Evolutionary conservation across 2,329 filamentous ascomycete genomes (phyloP).

Genomic region (Pseudogymnoascus sp.): DNA sequence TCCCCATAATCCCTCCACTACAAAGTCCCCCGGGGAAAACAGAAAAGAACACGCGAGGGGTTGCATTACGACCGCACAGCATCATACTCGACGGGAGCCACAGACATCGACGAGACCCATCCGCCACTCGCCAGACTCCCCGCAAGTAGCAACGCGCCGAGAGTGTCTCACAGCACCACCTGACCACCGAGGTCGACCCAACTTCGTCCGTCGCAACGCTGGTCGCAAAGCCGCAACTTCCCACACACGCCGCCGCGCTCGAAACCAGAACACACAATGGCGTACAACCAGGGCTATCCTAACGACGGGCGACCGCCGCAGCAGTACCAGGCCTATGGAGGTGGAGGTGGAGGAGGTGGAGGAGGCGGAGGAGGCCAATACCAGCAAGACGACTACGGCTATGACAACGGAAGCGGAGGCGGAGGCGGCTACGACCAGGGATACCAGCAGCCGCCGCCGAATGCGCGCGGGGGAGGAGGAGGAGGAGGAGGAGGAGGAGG

Average conservation of each 20-base stretch:
- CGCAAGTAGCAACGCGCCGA: neutral
- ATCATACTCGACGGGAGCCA: neutral
- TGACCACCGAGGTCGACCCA: neutral
- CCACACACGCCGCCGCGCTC: neutral
- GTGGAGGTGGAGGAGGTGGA: neutral
- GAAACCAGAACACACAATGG: neutral
- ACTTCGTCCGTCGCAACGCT: neutral
- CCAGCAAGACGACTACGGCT: neutral
- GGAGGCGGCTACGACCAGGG: neutral
- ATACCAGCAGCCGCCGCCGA: slow-evolving; percentile 4
- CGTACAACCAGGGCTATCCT: neutral
- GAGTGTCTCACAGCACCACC: neutral
- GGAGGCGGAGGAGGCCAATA: neutral
- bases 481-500: neutral
- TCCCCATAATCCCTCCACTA: neutral
- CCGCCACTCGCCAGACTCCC: neutral
- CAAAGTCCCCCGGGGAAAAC: neutral
- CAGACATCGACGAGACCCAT: neutral
- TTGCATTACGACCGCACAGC: neutral
- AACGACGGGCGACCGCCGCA: neutral
- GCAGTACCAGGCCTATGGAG: neutral
- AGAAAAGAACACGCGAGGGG: slow-evolving; percentile 1
- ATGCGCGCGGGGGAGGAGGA: neutral
- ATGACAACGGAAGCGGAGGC: neutral
- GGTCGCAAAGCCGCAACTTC: neutral